Evolutionary conservation across 108 stramenopile genomes (phyloP).

Genomic region (Chaetoceros tenuissimus): DNA sequence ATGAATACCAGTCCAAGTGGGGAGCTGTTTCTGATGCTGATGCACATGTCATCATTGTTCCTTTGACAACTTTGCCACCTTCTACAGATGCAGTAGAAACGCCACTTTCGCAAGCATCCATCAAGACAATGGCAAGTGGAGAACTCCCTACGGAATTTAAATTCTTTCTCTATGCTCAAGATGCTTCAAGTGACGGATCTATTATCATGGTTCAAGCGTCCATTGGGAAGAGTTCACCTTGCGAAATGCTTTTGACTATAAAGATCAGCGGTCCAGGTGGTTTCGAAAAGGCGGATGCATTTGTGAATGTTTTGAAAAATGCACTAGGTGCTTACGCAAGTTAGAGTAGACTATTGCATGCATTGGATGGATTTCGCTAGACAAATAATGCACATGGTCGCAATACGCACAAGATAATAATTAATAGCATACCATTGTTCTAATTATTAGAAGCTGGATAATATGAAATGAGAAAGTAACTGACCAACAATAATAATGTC

Average conservation of each 20-base stretch:
- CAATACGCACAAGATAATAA: too few relatives aligned
- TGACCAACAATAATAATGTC: too few relatives aligned
- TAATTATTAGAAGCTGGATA: too few relatives aligned
- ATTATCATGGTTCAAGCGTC: conserved; percentile 66
- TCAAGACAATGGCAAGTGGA: conserved; percentile 89
- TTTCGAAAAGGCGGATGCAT: background rate
- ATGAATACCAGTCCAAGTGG: conserved; percentile 84
- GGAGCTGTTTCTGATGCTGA: conserved; percentile 59
- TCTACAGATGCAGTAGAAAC: conserved; percentile 60
- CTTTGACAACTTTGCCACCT: conserved; percentile 27
- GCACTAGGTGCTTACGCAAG: background rate
- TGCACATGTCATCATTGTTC: conserved; percentile 46
- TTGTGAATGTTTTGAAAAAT: background rate
- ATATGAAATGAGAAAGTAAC: too few relatives aligned
- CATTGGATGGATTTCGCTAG: too few relatives aligned
- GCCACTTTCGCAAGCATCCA: conserved; percentile 26
- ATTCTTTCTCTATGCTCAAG: conserved; percentile 82
- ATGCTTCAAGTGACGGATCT: conserved; percentile 30
- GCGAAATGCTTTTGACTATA: conserved; percentile 39
- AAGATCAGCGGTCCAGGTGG: conserved; percentile 36
- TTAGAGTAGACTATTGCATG: too few relatives aligned
- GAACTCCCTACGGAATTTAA: conserved; percentile 81
- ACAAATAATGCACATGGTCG: too few relatives aligned
- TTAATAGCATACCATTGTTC: too few relatives aligned
- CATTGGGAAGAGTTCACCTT: conserved; percentile 30